Conservation (phyloP, 352 stramenopile species). For the Peronospora farinosa region DNA sequence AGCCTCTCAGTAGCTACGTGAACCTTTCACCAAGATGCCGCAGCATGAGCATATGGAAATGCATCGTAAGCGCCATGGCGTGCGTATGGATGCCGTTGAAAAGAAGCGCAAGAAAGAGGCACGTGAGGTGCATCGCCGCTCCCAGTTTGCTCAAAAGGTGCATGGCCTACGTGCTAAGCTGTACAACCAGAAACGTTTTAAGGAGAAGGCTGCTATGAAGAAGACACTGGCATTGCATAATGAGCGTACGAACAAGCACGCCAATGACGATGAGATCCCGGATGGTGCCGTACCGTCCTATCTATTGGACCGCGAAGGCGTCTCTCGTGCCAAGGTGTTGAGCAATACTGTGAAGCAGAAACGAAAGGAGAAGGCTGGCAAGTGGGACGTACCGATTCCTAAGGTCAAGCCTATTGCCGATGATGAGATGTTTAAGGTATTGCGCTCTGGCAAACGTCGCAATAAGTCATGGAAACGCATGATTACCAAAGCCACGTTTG, state of each 20-base stretch:
- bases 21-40: conserved; percentile 76
- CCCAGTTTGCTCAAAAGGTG: conserved; percentile 98
- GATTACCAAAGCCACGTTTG: conserved; percentile 94
- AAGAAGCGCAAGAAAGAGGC: conserved; percentile 98
- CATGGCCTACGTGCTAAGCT: conserved; percentile 97
- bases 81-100: conserved; percentile 95
- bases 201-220: conserved; percentile 99
- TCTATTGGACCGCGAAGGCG: conserved; percentile 97
- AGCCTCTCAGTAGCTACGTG: background rate
- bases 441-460: conserved; percentile 95
- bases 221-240: conserved; percentile 99
- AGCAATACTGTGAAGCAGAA: conserved; percentile 99
- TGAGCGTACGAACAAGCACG: conserved; percentile 98
- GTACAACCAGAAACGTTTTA: conserved; percentile 99
- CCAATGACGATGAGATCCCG: conserved; percentile 94
- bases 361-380: conserved; percentile 99
- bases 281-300: conserved; percentile 98
- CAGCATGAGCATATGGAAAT: conserved; percentile 99
- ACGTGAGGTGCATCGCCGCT: conserved; percentile 94
- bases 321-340: conserved; percentile 98
- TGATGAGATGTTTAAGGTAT: conserved; percentile 99
- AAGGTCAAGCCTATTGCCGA: conserved; percentile 99
- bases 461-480: conserved; percentile 90
- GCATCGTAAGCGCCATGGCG: conserved; percentile 98
- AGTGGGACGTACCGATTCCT: conserved; percentile 99